These are phyloP conservation scores for Penicillium sp. DNA, from an alignment of 2,329 filamentous ascomycete species.

Conservation along the genomic window DNA sequence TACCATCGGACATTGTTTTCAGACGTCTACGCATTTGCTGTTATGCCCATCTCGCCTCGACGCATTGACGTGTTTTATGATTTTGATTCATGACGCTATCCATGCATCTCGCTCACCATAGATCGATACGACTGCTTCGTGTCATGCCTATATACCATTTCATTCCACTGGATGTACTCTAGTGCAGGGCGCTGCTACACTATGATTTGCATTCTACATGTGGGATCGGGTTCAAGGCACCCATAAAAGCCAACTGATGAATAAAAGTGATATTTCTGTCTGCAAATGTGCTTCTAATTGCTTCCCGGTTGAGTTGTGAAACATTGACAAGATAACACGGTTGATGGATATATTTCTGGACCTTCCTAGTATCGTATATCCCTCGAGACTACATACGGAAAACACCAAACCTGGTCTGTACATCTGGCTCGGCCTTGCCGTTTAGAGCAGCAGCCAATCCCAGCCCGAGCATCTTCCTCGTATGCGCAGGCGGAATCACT, in stretches of 20 bases:
- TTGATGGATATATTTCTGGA: slow-evolving; percentile 7
- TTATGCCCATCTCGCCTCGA: slow-evolving; percentile 22
- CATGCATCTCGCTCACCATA: slow-evolving; percentile 26
- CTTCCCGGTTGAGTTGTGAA: too few species aligned
- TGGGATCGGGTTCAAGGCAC: too few species aligned
- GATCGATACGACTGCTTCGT: slow-evolving; percentile 14
- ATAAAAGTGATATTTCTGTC: background rate
- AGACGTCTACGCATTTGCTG: too few species aligned
- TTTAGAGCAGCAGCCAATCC: slow-evolving; percentile 67
- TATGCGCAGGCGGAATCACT: slow-evolving; percentile 71
- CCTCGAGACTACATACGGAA: slow-evolving; percentile 65
- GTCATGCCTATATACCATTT: slow-evolving; percentile 18
- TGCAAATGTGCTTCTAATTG: too few species aligned
- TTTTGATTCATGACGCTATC: slow-evolving; percentile 13
- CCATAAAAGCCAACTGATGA: background rate
- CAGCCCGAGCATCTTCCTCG: slow-evolving; percentile 63
- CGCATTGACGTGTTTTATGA: slow-evolving; percentile 25
- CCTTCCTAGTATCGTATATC: slow-evolving; percentile 2
- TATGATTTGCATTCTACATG: too few species aligned
- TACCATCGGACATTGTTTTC: too few species aligned
- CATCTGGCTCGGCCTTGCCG: slow-evolving; percentile 55
- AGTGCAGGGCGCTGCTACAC: background rate
- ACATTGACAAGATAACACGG: slow-evolving; percentile 2
- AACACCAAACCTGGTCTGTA: slow-evolving; percentile 66
- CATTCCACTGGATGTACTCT: slow-evolving; percentile 4